Evolutionary conservation across 495 filamentous ascomycete species (phyloP), one percentile per base, ranked within the genome.

Genomic region (Podospora didyma): DNA sequence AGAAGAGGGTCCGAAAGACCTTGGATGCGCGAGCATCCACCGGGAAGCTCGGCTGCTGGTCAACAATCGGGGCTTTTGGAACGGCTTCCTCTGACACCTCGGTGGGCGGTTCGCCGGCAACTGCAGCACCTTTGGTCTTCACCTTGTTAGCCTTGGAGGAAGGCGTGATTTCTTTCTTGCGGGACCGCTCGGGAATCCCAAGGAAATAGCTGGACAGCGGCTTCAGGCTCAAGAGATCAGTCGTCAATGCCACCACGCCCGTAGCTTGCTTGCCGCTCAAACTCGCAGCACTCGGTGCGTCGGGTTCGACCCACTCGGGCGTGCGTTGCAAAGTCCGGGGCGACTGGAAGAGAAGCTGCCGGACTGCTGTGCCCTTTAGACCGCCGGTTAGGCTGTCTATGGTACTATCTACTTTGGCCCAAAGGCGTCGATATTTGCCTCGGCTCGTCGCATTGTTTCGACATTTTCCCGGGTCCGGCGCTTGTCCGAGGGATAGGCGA

Each of bases 401-500:
- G 7, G 35, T 52, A 55, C 23, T 31, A 23, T 42, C 53, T 45
- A 54, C 22, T 35, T 21, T 46, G 2, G 7, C 44, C 83, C 82
- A 86, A 60, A 80, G 0, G 16, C 28, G 57, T 83, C 80, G 5
- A 84, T 68, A 54, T 74, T 71, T 0, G 50, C 34, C 52, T 86
- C 81, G 2, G 79, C 79, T 7, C 9, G 24, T 5, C 64, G 49
- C 46, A 64, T 11, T 1, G 60, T 50, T n/a, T 73, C 68, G 0
- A 72, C 65, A 41, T 67, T 83, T 44, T 74, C 68, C 46, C 68
- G 69, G 12, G 70, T 82, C 6, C 69, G 67, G 17, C 69, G 73
- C 58, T 81, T 82, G 12, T 78, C 73, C 5, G 68, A 58, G 14
- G 81, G 80, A 60, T 86, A 83, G 34, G 62, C 5, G 68, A 58